Percentiles rank a stretch among this genome's conserved stretches.
phyloP scores from a whole-genome alignment of 352 stramenopile genomes.

The Lagenidium giganteum region DNA sequence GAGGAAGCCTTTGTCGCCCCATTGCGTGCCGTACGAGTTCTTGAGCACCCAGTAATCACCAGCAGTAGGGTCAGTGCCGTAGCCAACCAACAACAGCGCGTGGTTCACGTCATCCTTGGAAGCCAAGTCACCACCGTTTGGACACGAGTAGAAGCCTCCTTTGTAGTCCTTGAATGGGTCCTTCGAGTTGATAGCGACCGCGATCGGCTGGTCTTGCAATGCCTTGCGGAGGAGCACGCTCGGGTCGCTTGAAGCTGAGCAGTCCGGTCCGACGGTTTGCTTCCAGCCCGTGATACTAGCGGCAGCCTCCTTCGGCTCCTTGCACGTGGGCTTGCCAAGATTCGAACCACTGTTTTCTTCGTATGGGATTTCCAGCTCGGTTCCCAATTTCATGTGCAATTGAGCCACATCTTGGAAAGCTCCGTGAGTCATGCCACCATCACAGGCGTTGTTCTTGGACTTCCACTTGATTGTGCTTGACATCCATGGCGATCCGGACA shows the following conservation, averaged over 20 bases:
- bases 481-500: constrained; percentile 40
- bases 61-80: constrained; percentile 36
- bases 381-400: constrained; percentile 40
- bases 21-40: constrained; percentile 59
- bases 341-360: no score
- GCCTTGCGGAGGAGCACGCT: constrained; percentile 33
- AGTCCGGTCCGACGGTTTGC: constrained; percentile 44
- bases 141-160: constrained; percentile 51
- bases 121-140: constrained; percentile 38
- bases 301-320: constrained; percentile 45
- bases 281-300: constrained; percentile 57
- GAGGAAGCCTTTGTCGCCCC: constrained; percentile 50
- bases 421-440: constrained; percentile 68
- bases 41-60: constrained; percentile 72
- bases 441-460: constrained; percentile 52
- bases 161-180: constrained; percentile 53
- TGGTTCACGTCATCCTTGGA: constrained; percentile 59
- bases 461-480: constrained; percentile 54
- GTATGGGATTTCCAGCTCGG: constrained; percentile 58
- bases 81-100: constrained; percentile 53
- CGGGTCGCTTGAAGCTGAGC: constrained; percentile 33
- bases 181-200: constrained; percentile 57
- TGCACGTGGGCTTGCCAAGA: no score
- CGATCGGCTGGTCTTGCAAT: constrained; percentile 46
- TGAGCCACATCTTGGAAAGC: constrained; percentile 58